Evolutionary conservation across 2,329 filamentous ascomycete genomes (phyloP), one percentile per base, ranked within the genome.

Genomic region (Tricladium varicosporioides): DNA sequence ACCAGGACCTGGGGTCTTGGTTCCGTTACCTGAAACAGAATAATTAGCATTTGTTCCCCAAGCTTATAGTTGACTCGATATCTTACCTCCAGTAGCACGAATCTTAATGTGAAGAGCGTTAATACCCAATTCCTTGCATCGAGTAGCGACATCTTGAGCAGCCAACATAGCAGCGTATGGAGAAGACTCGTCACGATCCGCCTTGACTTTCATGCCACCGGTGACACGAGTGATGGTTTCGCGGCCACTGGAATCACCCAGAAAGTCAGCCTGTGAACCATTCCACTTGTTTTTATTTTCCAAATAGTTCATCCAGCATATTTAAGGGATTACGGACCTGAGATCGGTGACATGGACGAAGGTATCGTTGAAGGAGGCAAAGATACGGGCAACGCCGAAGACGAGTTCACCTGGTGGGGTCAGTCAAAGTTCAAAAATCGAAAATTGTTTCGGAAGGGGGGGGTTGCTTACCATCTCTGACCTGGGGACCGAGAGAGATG

Each of bases 141-240:
- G 91, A 77, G 85, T 82, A 73, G 94, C 94, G 76, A 96, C 92
- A 78, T 96, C 92, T 86, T 99, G 94, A 69, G 94, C 94, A 81
- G 94, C 94, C 90, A 99, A 92, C 94, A 99, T 99, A 81, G 94
- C 94, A 74, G 94, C 94, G 86, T 99, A 99, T 73, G 94, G 94
- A 70, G 94, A 97, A 74, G 93, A 97, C 85, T 99, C 94, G 83
- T 99, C 94, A 86, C 94, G 93, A 76, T 99, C 92, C 80, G 92
- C 92, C 89, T 99, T 99, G 87, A 99, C 94, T 87, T 99, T 99
- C 94, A 99, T 99, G 76, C 95, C 95, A 83, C 95, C 94, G 73
- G 95, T 99, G 71, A 99, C 93, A 91, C 94, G 92, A 87, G 87
- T 91, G 84, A 99, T 97, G 82, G 95, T 99, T 89, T 99, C 94